Conservation (phyloP, 1,284 basidiomycete genomes). For the Ceratobasidium sp. region DNA sequence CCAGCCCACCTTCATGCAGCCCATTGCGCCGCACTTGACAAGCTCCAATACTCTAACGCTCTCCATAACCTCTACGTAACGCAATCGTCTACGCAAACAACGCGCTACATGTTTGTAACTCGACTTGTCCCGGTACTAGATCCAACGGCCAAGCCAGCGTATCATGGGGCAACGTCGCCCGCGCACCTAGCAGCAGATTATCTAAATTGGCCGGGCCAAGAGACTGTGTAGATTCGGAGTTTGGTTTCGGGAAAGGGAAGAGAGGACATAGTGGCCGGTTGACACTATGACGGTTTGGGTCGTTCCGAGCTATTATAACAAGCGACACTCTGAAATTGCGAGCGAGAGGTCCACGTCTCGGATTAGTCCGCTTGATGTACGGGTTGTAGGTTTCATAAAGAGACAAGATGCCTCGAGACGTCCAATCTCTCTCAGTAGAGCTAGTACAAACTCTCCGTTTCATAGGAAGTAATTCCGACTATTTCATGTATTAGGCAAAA, state of each 20-base stretch:
- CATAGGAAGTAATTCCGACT: constrained; percentile 88
- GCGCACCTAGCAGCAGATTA: constrained; percentile 82
- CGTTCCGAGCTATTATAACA: constrained; percentile 85
- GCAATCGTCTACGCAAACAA: no score
- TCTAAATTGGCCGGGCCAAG: constrained; percentile 68
- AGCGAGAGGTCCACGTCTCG: constrained; percentile 88
- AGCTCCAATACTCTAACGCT: constrained; percentile 84
- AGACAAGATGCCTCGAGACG: constrained; percentile 81
- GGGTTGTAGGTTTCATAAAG: constrained; percentile 65
- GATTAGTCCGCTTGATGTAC: constrained; percentile 74
- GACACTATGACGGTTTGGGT: constrained; percentile 80
- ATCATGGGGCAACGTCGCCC: constrained; percentile 76
- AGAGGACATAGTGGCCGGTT: constrained; percentile 82
- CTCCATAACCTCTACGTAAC: constrained; percentile 82
- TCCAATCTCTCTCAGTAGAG: constrained; percentile 85
- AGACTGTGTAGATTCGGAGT: constrained; percentile 42
- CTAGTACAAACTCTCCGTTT: constrained; percentile 84
- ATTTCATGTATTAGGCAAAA: background rate
- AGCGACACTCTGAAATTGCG: constrained; percentile 84
- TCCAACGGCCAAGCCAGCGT: constrained; percentile 47
- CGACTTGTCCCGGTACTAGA: no score
- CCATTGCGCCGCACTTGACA: constrained; percentile 84
- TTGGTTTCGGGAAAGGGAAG: constrained; percentile 65
- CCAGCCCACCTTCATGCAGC: constrained; percentile 86
- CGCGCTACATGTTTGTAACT: no score